Base-by-base conservation (phyloP, 2,329 filamentous ascomycete genomes). In the Neopestalotiopsis rosae region DNA sequence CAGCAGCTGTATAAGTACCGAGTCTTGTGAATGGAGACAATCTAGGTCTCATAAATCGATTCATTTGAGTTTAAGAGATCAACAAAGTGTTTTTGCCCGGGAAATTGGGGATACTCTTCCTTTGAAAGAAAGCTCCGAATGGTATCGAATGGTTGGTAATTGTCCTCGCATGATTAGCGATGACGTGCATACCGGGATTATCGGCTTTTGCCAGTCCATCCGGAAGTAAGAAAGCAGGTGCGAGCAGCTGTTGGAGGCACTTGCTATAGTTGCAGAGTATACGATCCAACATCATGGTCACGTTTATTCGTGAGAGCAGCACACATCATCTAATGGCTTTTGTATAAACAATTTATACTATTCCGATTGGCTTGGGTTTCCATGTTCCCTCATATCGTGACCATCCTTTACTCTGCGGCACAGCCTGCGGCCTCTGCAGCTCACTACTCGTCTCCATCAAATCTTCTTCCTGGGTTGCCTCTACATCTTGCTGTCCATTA, bases 281-380 rank as follows among this genome's bases (percentile, higher is more conserved):
- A 38, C 34, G 34, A 38, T 38, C 10, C 6, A 28, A 17, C 7
- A 40, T 62, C 7, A 40, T 24, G 9, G 14, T 34, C 20, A n/a
- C 17, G 5, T 30, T 13, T 65, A 42, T 34, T 30, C 20, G 9
- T 10, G 30, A 65, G n/a, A 65, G 13, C 20, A 56, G 14, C n/a
- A 42, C 2, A 13, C 32, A n/a, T 13, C 17, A 65, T 42, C 17
- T 57, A 24, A 9, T 12, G 10, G 3, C 34, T n/a, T 56, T 28
- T 58, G 59, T 34, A 17, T 17, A 24, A 30, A 59, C 24, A 9
- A 40, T 32, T 68, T 75, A 89, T 9, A 86, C 82, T 66, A 86
- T 80, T 5, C 88, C 88, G 72, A 90, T 90, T 0, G 88, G 88
- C 72, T 86, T 88, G 10, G 88, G 83, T 69, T 83, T 84, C 88